Evolutionary conservation across 768 basidiomycete species (phyloP), one percentile per base, ranked within the genome.

Genomic region (Tulasnella sp.): DNA sequence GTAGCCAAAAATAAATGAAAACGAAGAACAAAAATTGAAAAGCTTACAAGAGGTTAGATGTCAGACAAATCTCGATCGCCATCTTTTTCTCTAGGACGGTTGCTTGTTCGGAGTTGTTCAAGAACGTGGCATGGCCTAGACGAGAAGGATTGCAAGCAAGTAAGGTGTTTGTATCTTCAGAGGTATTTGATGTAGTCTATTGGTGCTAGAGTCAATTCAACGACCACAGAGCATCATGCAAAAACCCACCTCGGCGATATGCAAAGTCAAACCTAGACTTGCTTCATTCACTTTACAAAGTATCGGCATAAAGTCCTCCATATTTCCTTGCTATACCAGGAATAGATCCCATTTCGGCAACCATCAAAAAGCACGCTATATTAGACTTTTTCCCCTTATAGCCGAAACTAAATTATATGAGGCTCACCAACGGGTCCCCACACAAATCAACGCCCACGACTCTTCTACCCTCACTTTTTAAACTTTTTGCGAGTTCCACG

Each of bases 381-480:
- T 27, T 16, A 5, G 8, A 19, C 6, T 24, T 15, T 29, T 5
- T 19, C 35, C 24, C 5, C n/a, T n/a, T 15, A 29, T 7, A 33
- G 16, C n/a, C 12, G 40, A 35, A 39, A n/a, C 22, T 24, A 13
- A 9, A 32, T 28, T 22, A 13, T 15, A 22, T n/a, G 29, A 3
- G 15, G 59, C 64, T 20, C 47, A 71, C 69, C 48, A 57, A 60
- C 0, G 86, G 86, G 63, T 87, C 74, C 0, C 87, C 87, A 57
- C 86, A 89, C 2, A 91, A 64, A 64, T 91, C 87, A 2, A 91
- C 65, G 3, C 84, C 87, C 1, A 88, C 79, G 3, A 90, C 68
- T 5, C 78, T 69, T 41, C 78, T 65, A 0, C 83, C 81, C 32
- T 70, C 71, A 2, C 61, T 45, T 53, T 69, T 78, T 50, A 91